These are phyloP conservation scores for Tylopilus sp. DNA, from an alignment of 768 basidiomycete species.

Conservation along the genomic window DNA sequence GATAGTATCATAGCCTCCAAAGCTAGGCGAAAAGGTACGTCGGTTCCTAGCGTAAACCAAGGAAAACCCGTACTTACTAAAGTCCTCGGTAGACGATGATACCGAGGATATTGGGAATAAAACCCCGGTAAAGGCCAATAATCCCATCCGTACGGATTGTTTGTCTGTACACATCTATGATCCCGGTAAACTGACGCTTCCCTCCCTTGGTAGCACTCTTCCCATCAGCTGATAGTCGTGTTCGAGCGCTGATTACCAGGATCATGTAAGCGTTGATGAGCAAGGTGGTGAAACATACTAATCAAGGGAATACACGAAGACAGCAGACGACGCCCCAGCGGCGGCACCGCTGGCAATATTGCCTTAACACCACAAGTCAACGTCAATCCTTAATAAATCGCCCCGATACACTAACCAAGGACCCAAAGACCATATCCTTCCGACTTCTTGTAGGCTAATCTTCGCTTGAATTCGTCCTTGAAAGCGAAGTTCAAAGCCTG, in stretches of 20 bases:
- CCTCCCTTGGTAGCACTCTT: conserved; percentile 37
- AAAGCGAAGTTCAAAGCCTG: conserved; percentile 48
- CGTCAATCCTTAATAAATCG: neutral
- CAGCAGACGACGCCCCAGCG: conserved; percentile 39
- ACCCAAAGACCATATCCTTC: conserved; percentile 39
- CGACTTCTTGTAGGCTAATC: conserved; percentile 35
- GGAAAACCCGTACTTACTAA: conserved; percentile 30
- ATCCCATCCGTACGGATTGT: conserved; percentile 40
- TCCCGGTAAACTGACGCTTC: conserved; percentile 38
- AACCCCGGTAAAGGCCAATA: conserved; percentile 40
- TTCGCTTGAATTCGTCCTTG: conserved; percentile 41
- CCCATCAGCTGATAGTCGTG: conserved; percentile 39
- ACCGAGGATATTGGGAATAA: conserved; percentile 39
- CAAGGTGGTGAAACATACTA: conserved; percentile 27
- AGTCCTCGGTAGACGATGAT: conserved; percentile 43
- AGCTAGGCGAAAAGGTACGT: conserved; percentile 23
- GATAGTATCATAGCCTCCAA: conserved; percentile 43
- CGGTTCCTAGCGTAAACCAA: neutral
- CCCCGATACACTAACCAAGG: conserved; percentile 21
- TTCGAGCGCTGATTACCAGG: conserved; percentile 33
- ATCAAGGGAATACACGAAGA: conserved; percentile 47
- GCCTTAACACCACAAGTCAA: conserved; percentile 21
- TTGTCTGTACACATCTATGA: conserved; percentile 42
- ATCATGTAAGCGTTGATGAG: neutral
- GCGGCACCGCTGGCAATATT: conserved; percentile 42